A percentile compares a stretch with the other conserved stretches of the same genome.
Evolutionary conservation across 768 basidiomycete species (phyloP).

Genomic region (Xerocomellus dryophilus): DNA sequence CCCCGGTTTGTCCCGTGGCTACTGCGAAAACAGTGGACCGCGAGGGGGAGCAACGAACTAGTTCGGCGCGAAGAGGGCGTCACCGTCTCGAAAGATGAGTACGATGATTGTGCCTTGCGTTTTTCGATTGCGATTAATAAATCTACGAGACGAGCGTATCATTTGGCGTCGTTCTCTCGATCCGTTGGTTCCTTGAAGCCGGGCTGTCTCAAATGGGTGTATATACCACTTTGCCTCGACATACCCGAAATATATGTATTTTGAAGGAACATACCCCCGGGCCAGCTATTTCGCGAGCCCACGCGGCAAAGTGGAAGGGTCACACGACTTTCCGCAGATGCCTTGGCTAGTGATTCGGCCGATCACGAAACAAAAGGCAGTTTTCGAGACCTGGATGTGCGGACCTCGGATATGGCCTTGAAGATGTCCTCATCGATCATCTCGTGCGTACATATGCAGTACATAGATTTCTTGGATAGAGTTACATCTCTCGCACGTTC

Average conservation of each 20-base stretch:
- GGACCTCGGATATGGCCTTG: neutral
- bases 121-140: neutral
- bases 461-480: too few species aligned
- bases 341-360: neutral
- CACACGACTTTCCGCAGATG: slow-evolving; percentile 4
- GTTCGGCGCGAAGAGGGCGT: neutral
- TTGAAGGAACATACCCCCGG: neutral
- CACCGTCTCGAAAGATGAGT: neutral
- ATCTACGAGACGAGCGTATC: neutral
- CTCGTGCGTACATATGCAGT: neutral
- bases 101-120: neutral
- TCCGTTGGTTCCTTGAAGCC: neutral
- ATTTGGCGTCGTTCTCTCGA: neutral
- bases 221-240: too few species aligned
- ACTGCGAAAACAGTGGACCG: too few species aligned
- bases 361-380: neutral
- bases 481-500: neutral
- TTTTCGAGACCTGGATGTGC: neutral
- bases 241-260: neutral
- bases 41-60: too few species aligned
- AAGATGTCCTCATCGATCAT: slow-evolving; percentile 1
- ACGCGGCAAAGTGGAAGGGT: neutral
- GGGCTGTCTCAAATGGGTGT: neutral
- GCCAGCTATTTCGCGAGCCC: neutral
- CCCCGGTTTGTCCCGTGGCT: too few species aligned